These are phyloP conservation scores for Phaffia australis DNA, from an alignment of 768 basidiomycete species.

Conservation along the genomic window DNA sequence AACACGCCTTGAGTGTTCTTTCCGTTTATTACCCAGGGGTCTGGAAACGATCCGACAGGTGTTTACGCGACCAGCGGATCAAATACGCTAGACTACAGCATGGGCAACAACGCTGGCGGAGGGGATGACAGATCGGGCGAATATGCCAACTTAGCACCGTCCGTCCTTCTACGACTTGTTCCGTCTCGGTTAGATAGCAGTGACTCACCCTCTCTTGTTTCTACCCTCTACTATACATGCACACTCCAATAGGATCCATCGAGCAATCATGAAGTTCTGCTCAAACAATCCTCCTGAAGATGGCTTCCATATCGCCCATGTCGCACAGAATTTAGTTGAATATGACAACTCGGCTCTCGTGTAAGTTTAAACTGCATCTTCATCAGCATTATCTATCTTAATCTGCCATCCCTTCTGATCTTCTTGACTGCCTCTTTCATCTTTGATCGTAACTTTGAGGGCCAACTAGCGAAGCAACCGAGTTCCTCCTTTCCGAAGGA, in stretches of 20 bases:
- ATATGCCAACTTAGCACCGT: constrained; percentile 33
- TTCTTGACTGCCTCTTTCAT: background rate
- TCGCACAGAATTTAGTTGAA: constrained; percentile 11
- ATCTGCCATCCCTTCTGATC: background rate
- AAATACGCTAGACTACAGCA: constrained; percentile 26
- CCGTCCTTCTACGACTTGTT: background rate
- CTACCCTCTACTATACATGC: too few species aligned
- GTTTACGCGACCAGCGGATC: constrained; percentile 31
- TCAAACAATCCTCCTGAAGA: constrained; percentile 12
- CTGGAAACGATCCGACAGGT: background rate
- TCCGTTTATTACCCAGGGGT: constrained; percentile 1
- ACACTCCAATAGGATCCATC: constrained; percentile 7
- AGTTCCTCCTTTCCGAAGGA: constrained; percentile 68
- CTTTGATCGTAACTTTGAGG: background rate
- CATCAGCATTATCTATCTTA: too few species aligned
- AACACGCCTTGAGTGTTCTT: constrained; percentile 10
- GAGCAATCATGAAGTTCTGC: constrained; percentile 20
- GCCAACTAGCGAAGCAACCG: constrained; percentile 51
- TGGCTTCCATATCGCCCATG: constrained; percentile 20
- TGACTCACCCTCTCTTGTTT: background rate
- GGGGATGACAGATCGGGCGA: constrained; percentile 64
- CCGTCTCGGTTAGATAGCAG: background rate
- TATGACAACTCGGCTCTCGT: constrained; percentile 8
- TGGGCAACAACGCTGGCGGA: constrained; percentile 31
- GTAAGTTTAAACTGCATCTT: constrained; percentile 7